Conservation (phyloP, 2,329 filamentous ascomycete genomes). For the Ophiostoma sp. region DNA sequence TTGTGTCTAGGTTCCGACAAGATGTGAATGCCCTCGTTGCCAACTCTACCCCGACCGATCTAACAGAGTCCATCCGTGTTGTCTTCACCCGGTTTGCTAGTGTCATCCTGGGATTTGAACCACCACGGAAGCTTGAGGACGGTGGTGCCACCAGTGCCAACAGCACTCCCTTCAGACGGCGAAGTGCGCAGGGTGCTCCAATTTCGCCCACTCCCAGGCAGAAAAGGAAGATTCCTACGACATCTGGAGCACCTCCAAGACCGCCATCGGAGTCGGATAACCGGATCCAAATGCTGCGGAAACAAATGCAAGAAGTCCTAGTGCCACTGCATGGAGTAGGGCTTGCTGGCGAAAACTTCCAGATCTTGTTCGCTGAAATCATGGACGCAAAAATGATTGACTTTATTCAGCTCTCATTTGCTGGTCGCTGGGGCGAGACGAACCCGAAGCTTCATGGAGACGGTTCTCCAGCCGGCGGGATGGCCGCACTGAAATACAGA, state of each 20-base stretch:
- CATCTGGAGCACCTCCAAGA: slow-evolving; percentile 20
- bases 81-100: slow-evolving; percentile 51
- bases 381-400: slow-evolving; percentile 61
- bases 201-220: slow-evolving; percentile 19
- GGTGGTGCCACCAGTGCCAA: background rate
- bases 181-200: slow-evolving; percentile 21
- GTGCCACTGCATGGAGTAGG: slow-evolving; percentile 59
- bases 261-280: slow-evolving; percentile 29
- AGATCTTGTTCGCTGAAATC: slow-evolving; percentile 65
- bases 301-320: slow-evolving; percentile 51
- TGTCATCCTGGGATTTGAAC: slow-evolving; percentile 41
- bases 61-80: slow-evolving; percentile 49
- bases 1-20: slow-evolving; percentile 43
- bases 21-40: slow-evolving; percentile 61
- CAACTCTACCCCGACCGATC: slow-evolving; percentile 52
- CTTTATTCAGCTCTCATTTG: slow-evolving; percentile 57
- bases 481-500: slow-evolving; percentile 7
- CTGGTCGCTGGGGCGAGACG: slow-evolving; percentile 51
- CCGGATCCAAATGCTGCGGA: slow-evolving; percentile 36
- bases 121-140: slow-evolving; percentile 16
- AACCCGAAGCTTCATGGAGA: background rate
- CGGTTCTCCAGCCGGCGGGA: background rate
- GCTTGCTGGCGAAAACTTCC: slow-evolving; percentile 62
- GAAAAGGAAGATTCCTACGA: background rate
- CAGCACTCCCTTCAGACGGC: slow-evolving; percentile 12